Conservation (phyloP, 75 land plant species). For the Azolla pinnata region DNA sequence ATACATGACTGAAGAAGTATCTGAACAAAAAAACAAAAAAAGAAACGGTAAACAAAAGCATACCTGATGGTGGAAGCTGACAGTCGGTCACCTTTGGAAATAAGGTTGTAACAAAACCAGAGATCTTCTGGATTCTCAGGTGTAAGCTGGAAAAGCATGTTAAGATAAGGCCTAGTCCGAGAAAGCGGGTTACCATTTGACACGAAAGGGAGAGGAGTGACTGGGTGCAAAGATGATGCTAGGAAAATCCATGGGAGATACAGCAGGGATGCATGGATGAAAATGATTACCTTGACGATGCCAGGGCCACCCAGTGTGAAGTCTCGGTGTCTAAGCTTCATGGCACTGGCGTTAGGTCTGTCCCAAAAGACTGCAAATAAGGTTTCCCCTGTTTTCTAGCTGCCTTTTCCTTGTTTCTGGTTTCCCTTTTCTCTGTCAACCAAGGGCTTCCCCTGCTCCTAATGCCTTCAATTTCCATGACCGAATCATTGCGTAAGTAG, state of each 20-base stretch:
- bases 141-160: conserved; percentile 64
- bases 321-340: conserved; percentile 59
- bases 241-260: neutral
- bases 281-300: conserved; percentile 51
- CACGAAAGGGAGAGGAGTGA: neutral
- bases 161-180: no score
- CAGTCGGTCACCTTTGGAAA: conserved; percentile 59
- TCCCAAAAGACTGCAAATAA: neutral
- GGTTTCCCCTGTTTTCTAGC: neutral
- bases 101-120: conserved; percentile 78
- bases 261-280: conserved; percentile 1
- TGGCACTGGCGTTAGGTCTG: conserved; percentile 10
- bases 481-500: no score
- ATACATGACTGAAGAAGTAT: no score
- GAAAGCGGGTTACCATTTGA: neutral
- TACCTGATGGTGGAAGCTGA: conserved; percentile 76
- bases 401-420: no score
- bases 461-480: no score
- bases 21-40: conserved; percentile 14
- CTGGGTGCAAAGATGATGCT: neutral
- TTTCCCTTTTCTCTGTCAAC: no score
- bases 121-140: conserved; percentile 90
- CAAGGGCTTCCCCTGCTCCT: no score
- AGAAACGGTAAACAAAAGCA: neutral
- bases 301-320: conserved; percentile 51